Evolutionary conservation across 768 basidiomycete species (phyloP).

Genomic region (Lactarius indigo): DNA sequence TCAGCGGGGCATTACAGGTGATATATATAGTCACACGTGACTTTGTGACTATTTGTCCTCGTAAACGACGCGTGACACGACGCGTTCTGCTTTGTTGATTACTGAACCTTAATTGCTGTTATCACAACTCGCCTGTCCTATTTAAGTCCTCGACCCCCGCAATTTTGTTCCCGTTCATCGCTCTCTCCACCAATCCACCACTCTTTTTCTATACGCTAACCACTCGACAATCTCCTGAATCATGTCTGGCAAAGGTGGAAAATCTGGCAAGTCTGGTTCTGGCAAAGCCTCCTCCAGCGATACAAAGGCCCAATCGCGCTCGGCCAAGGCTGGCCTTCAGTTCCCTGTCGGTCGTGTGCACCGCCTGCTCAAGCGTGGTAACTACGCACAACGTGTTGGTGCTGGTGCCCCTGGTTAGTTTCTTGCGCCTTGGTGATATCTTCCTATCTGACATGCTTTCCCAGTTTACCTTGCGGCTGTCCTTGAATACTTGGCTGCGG

Average conservation of each 20-base stretch:
- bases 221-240: constrained; percentile 37
- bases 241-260: constrained; percentile 56
- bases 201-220: background rate
- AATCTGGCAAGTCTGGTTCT: constrained; percentile 30
- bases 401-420: constrained; percentile 76
- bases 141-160: constrained; percentile 28
- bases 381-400: constrained; percentile 86
- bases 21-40: constrained; percentile 21
- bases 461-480: constrained; percentile 85
- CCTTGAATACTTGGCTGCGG: constrained; percentile 87
- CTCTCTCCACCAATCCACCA: background rate
- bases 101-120: constrained; percentile 34
- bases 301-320: constrained; percentile 62
- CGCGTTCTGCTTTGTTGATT: constrained; percentile 39
- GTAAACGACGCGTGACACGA: constrained; percentile 25
- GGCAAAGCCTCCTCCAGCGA: constrained; percentile 45
- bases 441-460: constrained; percentile 8
- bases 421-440: background rate
- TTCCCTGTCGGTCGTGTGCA: constrained; percentile 93
- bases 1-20: constrained; percentile 8
- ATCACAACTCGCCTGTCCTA: constrained; percentile 25
- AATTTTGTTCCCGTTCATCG: background rate
- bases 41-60: constrained; percentile 30
- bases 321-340: constrained; percentile 71
- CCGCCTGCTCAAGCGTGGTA: constrained; percentile 82